Evolutionary conservation across 2,329 filamentous ascomycete genomes (phyloP), one percentile per base, ranked within the genome.

Genomic region (Fusarium graminum): DNA sequence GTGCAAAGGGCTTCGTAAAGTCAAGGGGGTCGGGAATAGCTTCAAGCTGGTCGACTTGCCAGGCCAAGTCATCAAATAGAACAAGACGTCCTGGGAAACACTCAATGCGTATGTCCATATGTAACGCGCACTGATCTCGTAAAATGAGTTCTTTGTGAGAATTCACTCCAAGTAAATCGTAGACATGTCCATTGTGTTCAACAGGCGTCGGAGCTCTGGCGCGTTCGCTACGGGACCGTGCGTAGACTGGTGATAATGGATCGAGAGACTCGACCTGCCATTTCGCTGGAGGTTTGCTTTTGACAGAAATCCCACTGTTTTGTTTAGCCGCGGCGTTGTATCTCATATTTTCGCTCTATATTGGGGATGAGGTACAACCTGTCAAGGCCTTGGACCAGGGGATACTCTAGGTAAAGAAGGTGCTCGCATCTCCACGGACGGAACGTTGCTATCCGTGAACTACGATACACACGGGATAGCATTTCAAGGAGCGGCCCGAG

Each of bases 1-100:
- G 25, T 2, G 42, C 7, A 3, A 42, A 42, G 1, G 16, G 29
- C 12, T 16, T 42, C 3, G 17, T 28, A 5, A 59, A 50, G 16
- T 50, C 52, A 0, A 50, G 3, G 6, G 34, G 41, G 25, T 59
- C 12, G 0, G 34, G 7, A 4, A 59, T 26, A 13, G 55, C 41
- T 11, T 57, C 52, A 1, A 59, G 55, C 2, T 13, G 17, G 7
- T 57, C 55, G 3, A 59, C 55, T 2, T 49, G 29, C 55, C 55
- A 59, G 16, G 11, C 4, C 1, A 34, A 9, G 0, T 17, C 52
- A 4, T 58, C 13, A 0, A 58, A 12, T 1, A 58, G 2, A 11
- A 12, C 17, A 7, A 16, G 16, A 12, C 52, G 55, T 2, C 28
- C 42, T 7, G 55, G 7, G 12, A 59, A 42, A 9, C 52, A 50